Conservation (phyloP, 768 basidiomycete species). For the Boletus rex-veris region DNA sequence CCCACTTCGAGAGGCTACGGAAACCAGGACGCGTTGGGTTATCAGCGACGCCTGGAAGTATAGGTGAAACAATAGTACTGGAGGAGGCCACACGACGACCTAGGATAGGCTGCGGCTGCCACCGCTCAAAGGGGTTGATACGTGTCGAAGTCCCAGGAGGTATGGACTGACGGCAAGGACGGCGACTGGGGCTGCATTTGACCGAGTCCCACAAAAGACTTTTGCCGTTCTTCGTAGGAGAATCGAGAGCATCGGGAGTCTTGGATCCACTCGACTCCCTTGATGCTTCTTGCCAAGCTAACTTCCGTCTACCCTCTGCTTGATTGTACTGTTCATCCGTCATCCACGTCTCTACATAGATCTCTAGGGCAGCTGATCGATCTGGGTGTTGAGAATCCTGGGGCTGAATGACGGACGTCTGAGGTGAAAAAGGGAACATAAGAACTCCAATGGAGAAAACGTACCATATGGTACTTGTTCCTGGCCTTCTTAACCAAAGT, state of each 20-base stretch:
- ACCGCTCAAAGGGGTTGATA: conserved; percentile 47
- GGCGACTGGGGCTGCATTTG: conserved; percentile 40
- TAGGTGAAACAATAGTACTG: conserved; percentile 25
- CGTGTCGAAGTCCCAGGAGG: conserved; percentile 42
- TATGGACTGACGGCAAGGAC: conserved; percentile 47
- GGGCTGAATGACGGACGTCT: conserved; percentile 46
- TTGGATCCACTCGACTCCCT: conserved; percentile 42
- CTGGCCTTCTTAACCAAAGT: conserved; percentile 68
- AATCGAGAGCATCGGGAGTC: conserved; percentile 38
- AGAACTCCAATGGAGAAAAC: conserved; percentile 16
- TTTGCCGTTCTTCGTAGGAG: conserved; percentile 50
- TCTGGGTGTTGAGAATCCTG: conserved; percentile 78
- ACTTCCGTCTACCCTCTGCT: conserved; percentile 55
- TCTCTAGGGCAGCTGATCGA: conserved; percentile 59
- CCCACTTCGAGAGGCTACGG: conserved; percentile 72
- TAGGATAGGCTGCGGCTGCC: conserved; percentile 32
- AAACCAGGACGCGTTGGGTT: conserved; percentile 49
- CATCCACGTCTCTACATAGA: conserved; percentile 78
- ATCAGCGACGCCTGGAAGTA: conserved; percentile 39
- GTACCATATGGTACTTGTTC: conserved; percentile 71
- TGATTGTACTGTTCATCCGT: conserved; percentile 68
- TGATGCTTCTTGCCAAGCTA: conserved; percentile 67
- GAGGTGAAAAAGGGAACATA: conserved; percentile 1
- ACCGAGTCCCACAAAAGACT: conserved; percentile 67
- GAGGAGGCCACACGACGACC: conserved; percentile 44